phyloP scores from a whole-genome alignment of 352 stramenopile species.

The Globisporangium iwayamae region DNA sequence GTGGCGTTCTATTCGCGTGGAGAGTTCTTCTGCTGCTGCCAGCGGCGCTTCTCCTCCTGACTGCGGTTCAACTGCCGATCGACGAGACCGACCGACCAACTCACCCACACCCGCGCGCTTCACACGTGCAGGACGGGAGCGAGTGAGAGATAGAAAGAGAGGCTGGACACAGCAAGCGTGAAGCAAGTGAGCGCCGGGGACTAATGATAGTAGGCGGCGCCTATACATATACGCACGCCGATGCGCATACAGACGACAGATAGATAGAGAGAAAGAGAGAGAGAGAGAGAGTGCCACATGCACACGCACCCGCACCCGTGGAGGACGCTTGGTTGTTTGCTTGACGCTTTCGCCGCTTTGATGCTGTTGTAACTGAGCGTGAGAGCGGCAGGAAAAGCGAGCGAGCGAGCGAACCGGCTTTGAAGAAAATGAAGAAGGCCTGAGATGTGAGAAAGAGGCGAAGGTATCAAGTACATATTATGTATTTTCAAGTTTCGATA shows the following conservation, averaged over 20 bases:
- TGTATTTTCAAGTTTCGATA: neutral
- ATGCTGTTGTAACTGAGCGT: neutral
- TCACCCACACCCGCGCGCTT: neutral
- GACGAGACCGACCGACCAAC: neutral
- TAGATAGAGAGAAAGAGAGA: neutral
- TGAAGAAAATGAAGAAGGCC: neutral
- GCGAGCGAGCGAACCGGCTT: constrained; percentile 7
- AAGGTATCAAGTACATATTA: too few relatives aligned
- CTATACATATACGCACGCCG: neutral
- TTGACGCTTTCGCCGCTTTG: neutral
- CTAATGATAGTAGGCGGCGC: neutral
- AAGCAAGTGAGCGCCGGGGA: too few relatives aligned
- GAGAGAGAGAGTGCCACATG: neutral
- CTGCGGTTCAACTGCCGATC: neutral
- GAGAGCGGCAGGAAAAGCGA: neutral
- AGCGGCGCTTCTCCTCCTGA: neutral
- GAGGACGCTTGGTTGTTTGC: neutral
- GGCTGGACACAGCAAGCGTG: too few relatives aligned
- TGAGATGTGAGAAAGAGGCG: too few relatives aligned
- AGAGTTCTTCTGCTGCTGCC: neutral
- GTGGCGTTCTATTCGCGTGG: neutral
- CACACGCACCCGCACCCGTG: neutral
- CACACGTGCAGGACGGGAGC: neutral
- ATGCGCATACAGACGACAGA: neutral
- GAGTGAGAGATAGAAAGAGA: too few relatives aligned